phyloP scores from a whole-genome alignment of 306 rosid species.

The Inga oerstediana region DNA sequence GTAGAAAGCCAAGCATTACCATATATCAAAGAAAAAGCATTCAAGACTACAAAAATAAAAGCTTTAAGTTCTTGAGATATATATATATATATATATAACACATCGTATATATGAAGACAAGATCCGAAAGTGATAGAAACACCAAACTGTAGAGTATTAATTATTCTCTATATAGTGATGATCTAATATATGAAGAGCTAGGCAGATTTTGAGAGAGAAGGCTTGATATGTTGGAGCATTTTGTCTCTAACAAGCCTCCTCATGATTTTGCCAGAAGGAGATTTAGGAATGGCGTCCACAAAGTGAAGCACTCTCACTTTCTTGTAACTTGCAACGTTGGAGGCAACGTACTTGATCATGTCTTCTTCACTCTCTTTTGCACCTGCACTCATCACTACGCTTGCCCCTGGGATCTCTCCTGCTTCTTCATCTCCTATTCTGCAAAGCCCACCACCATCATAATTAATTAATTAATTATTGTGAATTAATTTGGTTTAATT shows the following conservation, averaged over 20 bases:
- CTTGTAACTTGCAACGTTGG: constrained; percentile 81
- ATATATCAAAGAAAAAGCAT: no score
- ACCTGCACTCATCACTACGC: constrained; percentile 64
- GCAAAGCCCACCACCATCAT: not conserved
- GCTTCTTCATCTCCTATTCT: constrained; percentile 90
- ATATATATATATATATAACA: no score
- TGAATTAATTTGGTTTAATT: not conserved
- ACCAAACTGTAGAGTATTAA: no score
- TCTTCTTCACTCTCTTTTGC: constrained; percentile 76
- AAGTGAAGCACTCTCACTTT: constrained; percentile 79
- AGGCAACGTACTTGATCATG: constrained; percentile 65
- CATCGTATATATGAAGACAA: no score
- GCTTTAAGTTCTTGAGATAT: no score
- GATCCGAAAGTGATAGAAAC: no score
- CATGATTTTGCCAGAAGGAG: constrained; percentile 93
- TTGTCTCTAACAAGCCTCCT: constrained; percentile 73
- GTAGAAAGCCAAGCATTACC: no score
- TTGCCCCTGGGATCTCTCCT: constrained; percentile 91
- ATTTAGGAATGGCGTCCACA: constrained; percentile 79
- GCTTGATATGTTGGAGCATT: constrained; percentile 47
- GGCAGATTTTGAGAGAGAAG: not conserved
- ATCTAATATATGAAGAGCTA: no score
- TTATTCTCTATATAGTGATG: no score
- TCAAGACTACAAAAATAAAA: no score
- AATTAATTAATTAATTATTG: not conserved